Conservation (phyloP, 805 yeast genomes). For the Cyberlindnera mrakii region DNA sequence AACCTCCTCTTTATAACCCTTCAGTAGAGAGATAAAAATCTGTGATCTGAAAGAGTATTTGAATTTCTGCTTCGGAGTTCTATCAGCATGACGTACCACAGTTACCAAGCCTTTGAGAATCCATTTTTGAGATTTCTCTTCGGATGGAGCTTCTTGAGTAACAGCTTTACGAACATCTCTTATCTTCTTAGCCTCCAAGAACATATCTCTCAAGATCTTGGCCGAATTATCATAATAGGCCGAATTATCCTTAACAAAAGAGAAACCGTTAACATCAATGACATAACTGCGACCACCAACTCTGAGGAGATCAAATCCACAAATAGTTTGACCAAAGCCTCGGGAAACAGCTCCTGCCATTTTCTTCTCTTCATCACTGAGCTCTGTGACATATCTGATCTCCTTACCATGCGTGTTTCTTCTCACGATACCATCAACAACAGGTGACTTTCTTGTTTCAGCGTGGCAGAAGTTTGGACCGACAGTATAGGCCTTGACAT, state of each 20-base stretch:
- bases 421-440: conserved; percentile 97
- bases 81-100: conserved; percentile 93
- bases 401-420: conserved; percentile 98
- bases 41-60: conserved; percentile 91
- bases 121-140: conserved; percentile 75
- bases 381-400: conserved; percentile 79
- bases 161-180: conserved; percentile 35
- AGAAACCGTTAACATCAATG: conserved; percentile 96
- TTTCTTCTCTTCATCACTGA: conserved; percentile 64
- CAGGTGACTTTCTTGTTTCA: conserved; percentile 96
- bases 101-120: conserved; percentile 88
- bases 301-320: conserved; percentile 92
- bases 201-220: conserved; percentile 66
- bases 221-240: conserved; percentile 84
- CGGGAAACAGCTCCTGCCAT: conserved; percentile 77
- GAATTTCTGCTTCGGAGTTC: conserved; percentile 97
- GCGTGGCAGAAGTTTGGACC: conserved; percentile 92
- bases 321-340: conserved; percentile 85
- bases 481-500: conserved; percentile 96
- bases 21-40: conserved; percentile 75
- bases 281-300: conserved; percentile 86
- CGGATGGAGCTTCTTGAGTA: conserved; percentile 28
- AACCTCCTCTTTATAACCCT: conserved; percentile 94
- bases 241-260: conserved; percentile 89
- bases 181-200: conserved; percentile 52